phyloP scores from a whole-genome alignment of 306 rosid species.

The Casuarina equisetifolia region DNA sequence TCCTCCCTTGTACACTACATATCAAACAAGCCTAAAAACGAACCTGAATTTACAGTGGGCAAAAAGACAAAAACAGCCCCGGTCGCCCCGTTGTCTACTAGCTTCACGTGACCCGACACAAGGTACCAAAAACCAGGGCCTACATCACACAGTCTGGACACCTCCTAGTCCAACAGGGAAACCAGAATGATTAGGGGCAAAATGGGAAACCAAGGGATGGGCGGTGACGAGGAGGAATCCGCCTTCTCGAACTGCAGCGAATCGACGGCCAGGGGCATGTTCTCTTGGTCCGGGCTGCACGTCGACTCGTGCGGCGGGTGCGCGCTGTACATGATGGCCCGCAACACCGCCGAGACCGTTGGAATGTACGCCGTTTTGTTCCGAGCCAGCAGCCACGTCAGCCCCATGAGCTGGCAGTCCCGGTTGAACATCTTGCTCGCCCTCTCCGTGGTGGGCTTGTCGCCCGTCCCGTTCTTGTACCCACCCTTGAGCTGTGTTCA shows the following conservation, averaged over 20 bases:
- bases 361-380: slow-evolving; percentile 95
- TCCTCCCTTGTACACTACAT: slow-evolving; percentile 3
- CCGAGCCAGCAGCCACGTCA: slow-evolving; percentile 82
- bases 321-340: slow-evolving; percentile 92
- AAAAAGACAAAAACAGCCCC: slow-evolving; percentile 41
- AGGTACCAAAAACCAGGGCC: slow-evolving; percentile 37
- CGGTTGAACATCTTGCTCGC: slow-evolving; percentile 80
- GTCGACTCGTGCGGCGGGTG: slow-evolving; percentile 72
- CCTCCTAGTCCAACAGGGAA: slow-evolving; percentile 25
- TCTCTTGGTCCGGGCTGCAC: slow-evolving; percentile 97
- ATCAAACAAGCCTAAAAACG: slow-evolving; percentile 21
- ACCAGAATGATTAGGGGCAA: slow-evolving; percentile 46
- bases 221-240: slow-evolving; percentile 42
- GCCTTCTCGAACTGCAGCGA: slow-evolving; percentile 71
- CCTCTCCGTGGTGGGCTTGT: slow-evolving; percentile 41
- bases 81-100: slow-evolving; percentile 50
- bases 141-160: slow-evolving; percentile 9
- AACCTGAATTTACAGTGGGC: slow-evolving; percentile 52
- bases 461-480: slow-evolving; percentile 49
- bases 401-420: slow-evolving; percentile 97
- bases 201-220: slow-evolving; percentile 32
- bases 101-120: slow-evolving; percentile 64
- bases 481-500: slow-evolving; percentile 54
- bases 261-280: slow-evolving; percentile 99
- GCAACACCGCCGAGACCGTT: slow-evolving; percentile 90